These are phyloP conservation scores for Mortierella sp. DNA, from an alignment of 371 early-diverging fungal species.

Conservation along the genomic window DNA sequence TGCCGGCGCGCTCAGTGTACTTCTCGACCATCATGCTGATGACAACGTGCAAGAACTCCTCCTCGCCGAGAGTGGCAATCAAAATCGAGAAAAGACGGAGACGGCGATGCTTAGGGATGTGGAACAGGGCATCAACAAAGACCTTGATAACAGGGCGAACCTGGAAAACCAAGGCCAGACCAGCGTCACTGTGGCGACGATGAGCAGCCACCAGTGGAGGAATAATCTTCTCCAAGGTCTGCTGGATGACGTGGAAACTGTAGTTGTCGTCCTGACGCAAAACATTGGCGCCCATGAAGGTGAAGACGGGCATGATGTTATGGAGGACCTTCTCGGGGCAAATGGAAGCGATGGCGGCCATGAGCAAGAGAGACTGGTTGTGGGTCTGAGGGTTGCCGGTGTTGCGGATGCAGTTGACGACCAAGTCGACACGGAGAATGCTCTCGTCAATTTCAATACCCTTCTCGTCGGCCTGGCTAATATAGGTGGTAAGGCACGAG, in stretches of 20 bases:
- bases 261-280: constrained; percentile 96
- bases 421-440: constrained; percentile 81
- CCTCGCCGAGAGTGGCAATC: constrained; percentile 85
- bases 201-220: constrained; percentile 83
- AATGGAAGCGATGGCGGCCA: constrained; percentile 89
- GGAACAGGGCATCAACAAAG: constrained; percentile 92
- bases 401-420: constrained; percentile 91
- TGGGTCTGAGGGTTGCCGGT: constrained; percentile 97
- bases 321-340: constrained; percentile 90
- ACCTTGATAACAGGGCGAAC: constrained; percentile 87
- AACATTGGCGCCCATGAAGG: constrained; percentile 98
- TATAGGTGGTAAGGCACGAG: constrained; percentile 76
- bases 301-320: constrained; percentile 97
- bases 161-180: constrained; percentile 61
- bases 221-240: constrained; percentile 89
- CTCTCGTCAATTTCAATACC: constrained; percentile 61
- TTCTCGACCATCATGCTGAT: constrained; percentile 83
- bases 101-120: constrained; percentile 95
- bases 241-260: constrained; percentile 95
- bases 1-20: constrained; percentile 67
- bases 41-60: constrained; percentile 81
- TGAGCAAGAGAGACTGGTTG: constrained; percentile 88
- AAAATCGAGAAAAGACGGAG: constrained; percentile 89
- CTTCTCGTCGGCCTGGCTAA: constrained; percentile 62
- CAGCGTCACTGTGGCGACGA: constrained; percentile 65